phyloP scores from a whole-genome alignment of 768 basidiomycete genomes.

The Collybia nuda region DNA sequence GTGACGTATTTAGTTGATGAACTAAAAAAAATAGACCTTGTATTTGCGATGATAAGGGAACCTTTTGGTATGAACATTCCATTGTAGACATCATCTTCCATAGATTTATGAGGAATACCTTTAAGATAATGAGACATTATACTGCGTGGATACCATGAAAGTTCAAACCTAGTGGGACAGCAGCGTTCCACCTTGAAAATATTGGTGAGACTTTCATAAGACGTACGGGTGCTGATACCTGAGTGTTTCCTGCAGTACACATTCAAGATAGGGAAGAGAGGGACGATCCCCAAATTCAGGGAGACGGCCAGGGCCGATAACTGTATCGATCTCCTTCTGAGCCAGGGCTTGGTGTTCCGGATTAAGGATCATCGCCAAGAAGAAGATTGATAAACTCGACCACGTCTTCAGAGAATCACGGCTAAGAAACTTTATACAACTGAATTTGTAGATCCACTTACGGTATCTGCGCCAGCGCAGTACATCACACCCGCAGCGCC shows the following conservation, averaged over 20 bases:
- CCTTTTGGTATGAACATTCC: slow-evolving; percentile 15
- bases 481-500: slow-evolving; percentile 10
- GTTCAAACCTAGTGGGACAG: slow-evolving; percentile 5
- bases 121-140: background rate
- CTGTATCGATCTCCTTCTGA: slow-evolving; percentile 27
- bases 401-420: slow-evolving; percentile 15
- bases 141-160: background rate
- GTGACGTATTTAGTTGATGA: background rate
- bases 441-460: background rate
- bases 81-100: slow-evolving; percentile 16
- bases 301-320: slow-evolving; percentile 22
- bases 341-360: slow-evolving; percentile 23
- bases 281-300: slow-evolving; percentile 21
- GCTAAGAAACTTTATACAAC: background rate
- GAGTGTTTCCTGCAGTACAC: slow-evolving; percentile 13
- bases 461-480: slow-evolving; percentile 15
- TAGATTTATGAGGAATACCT: slow-evolving; percentile 15
- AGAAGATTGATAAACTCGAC: slow-evolving; percentile 19
- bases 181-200: slow-evolving; percentile 8
- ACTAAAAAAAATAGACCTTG: slow-evolving; percentile 4
- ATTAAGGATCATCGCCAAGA: slow-evolving; percentile 26
- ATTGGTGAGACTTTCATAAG: background rate
- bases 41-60: slow-evolving; percentile 12
- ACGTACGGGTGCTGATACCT: slow-evolving; percentile 3
- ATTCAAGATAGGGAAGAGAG: slow-evolving; percentile 21